These are phyloP conservation scores for Cordyceps militaris DNA, from an alignment of 2,329 filamentous ascomycete genomes.

Conservation along the genomic window DNA sequence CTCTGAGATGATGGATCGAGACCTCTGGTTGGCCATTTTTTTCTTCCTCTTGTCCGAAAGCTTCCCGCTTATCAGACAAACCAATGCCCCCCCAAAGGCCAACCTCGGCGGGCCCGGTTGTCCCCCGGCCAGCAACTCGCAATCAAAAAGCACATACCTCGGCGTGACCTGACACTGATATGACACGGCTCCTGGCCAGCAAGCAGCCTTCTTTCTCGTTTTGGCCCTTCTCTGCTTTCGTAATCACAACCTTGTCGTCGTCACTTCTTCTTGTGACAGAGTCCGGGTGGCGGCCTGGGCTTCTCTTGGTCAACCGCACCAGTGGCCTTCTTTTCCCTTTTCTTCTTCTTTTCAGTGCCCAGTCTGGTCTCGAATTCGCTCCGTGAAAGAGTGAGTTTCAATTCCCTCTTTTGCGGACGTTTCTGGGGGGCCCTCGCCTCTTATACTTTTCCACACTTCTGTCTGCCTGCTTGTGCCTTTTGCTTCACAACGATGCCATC, in stretches of 20 bases:
- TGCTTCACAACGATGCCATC: not conserved
- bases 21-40: no score
- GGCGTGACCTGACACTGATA: constrained; percentile 4
- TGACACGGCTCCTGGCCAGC: constrained; percentile 5
- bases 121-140: not conserved
- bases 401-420: constrained; percentile 8
- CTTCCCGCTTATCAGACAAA: no score
- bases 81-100: no score
- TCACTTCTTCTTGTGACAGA: not conserved
- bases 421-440: constrained; percentile 22
- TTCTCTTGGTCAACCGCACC: not conserved
- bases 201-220: not conserved
- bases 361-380: constrained; percentile 5
- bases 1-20: not conserved
- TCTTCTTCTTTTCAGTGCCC: not conserved
- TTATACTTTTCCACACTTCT: constrained; percentile 26
- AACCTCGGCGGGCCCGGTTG: no score
- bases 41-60: no score
- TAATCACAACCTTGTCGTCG: not conserved
- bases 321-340: not conserved
- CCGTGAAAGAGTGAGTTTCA: constrained; percentile 12
- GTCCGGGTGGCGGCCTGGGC: no score
- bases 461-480: not conserved
- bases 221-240: not conserved
- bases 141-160: constrained; percentile 1